Evolutionary conservation across 768 basidiomycete species (phyloP).

Genomic region (Tricholomella constricta): DNA sequence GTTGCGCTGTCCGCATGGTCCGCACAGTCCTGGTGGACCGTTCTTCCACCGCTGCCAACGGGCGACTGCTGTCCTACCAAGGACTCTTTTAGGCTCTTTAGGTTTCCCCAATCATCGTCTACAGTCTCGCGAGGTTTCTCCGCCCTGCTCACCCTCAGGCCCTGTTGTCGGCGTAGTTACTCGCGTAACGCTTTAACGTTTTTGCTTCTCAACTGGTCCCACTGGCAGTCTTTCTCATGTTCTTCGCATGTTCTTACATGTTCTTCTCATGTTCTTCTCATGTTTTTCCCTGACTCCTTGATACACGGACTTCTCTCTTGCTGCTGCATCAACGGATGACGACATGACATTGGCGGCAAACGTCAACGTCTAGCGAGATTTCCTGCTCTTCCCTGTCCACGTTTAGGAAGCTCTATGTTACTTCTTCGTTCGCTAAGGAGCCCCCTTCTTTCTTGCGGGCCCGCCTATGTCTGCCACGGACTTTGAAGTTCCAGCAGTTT

Average conservation of each 20-base stretch:
- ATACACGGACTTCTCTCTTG: constrained; percentile 3
- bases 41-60: not conserved
- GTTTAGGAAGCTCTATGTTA: constrained; percentile 3
- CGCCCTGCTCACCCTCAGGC: not conserved
- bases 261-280: not conserved
- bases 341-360: constrained; percentile 1
- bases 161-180: not conserved
- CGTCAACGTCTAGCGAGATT: not conserved
- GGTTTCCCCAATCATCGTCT: not conserved
- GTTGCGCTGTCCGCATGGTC: not conserved
- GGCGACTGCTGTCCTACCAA: not conserved
- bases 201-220: not conserved
- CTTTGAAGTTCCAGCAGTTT: not conserved
- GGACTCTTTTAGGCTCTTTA: not conserved
- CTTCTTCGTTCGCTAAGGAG: not conserved
- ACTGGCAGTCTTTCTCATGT: not conserved
- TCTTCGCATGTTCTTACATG: not conserved
- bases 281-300: not conserved
- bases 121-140: constrained; percentile 11
- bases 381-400: not conserved
- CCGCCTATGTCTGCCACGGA: constrained; percentile 2
- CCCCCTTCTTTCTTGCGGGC: constrained; percentile 2
- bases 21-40: constrained; percentile 9
- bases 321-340: constrained; percentile 4
- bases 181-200: not conserved